Conservation (phyloP, 2,329 filamentous ascomycete genomes). For the Ophiostoma pallidulum region DNA sequence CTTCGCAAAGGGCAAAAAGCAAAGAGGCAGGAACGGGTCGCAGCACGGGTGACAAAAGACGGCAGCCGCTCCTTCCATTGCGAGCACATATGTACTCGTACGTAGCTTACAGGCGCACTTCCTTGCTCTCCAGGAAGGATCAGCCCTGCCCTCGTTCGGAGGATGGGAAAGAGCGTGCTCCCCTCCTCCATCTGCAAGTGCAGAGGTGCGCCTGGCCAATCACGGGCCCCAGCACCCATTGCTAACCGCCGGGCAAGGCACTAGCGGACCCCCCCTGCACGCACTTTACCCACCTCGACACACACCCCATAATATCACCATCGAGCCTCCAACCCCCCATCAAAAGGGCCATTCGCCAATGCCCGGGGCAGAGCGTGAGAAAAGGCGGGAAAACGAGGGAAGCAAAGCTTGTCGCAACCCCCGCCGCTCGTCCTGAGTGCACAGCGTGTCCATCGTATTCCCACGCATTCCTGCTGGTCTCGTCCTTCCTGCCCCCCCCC, state of each 20-base stretch:
- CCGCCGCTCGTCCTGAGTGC: too few relatives aligned
- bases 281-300: background rate
- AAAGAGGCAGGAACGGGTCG: background rate
- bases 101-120: too few relatives aligned
- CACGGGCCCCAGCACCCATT: slow-evolving; percentile 1
- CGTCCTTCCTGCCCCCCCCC: too few relatives aligned
- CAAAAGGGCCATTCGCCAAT: background rate
- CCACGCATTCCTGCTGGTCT: too few relatives aligned
- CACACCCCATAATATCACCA: background rate
- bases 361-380: background rate
- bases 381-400: background rate
- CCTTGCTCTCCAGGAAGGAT: too few relatives aligned
- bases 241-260: slow-evolving; percentile 7
- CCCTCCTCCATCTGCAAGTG: slow-evolving; percentile 5
- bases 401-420: background rate
- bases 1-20: background rate
- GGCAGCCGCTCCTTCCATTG: too few relatives aligned
- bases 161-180: background rate
- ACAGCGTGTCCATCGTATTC: too few relatives aligned
- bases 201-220: slow-evolving; percentile 3
- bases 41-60: too few relatives aligned
- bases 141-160: background rate
- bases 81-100: too few relatives aligned
- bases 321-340: background rate
- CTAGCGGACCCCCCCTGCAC: background rate